A percentile compares a stretch with the other conserved stretches of the same genome.
phyloP scores from a whole-genome alignment of 768 basidiomycete genomes.

The Suillus lakei region DNA sequence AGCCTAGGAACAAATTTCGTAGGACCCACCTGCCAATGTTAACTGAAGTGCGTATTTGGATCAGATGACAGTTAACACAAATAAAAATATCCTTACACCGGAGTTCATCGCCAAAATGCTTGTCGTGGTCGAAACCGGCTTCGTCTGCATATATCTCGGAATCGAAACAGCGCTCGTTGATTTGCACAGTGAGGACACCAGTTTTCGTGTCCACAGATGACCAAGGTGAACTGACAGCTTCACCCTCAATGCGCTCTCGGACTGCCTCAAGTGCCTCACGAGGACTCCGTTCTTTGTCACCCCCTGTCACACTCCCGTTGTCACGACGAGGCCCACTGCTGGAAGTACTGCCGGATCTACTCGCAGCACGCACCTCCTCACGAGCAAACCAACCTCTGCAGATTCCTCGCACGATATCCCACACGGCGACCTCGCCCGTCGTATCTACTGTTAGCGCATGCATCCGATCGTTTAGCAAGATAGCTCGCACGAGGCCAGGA shows the following conservation, averaged over 20 bases:
- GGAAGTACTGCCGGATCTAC: slow-evolving; percentile 49
- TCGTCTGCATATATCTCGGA: slow-evolving; percentile 96
- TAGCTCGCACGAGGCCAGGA: slow-evolving; percentile 79
- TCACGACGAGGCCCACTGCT: slow-evolving; percentile 38
- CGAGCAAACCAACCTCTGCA: slow-evolving; percentile 75
- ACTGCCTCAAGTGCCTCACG: slow-evolving; percentile 88
- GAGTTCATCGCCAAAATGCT: slow-evolving; percentile 74
- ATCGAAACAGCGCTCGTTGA: slow-evolving; percentile 90
- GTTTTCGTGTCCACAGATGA: slow-evolving; percentile 88
- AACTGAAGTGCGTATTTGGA: slow-evolving; percentile 49
- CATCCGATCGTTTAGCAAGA: slow-evolving; percentile 85
- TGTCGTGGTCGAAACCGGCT: slow-evolving; percentile 67
- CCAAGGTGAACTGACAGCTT: slow-evolving; percentile 86
- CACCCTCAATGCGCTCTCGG: slow-evolving; percentile 91
- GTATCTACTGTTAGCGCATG: slow-evolving; percentile 94
- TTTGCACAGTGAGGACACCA: slow-evolving; percentile 85
- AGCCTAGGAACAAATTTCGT: slow-evolving; percentile 81
- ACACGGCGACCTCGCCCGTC: slow-evolving; percentile 84
- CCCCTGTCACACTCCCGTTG: slow-evolving; percentile 33
- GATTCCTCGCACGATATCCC: slow-evolving; percentile 83
- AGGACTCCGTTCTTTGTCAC: slow-evolving; percentile 63
- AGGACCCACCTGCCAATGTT: slow-evolving; percentile 93
- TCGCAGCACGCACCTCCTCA: slow-evolving; percentile 69
- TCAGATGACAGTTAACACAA: slow-evolving; percentile 13
- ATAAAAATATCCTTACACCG: slow-evolving; percentile 60